Conservation (phyloP, 2,329 filamentous ascomycete genomes). For the Blumeriella jaapii region DNA sequence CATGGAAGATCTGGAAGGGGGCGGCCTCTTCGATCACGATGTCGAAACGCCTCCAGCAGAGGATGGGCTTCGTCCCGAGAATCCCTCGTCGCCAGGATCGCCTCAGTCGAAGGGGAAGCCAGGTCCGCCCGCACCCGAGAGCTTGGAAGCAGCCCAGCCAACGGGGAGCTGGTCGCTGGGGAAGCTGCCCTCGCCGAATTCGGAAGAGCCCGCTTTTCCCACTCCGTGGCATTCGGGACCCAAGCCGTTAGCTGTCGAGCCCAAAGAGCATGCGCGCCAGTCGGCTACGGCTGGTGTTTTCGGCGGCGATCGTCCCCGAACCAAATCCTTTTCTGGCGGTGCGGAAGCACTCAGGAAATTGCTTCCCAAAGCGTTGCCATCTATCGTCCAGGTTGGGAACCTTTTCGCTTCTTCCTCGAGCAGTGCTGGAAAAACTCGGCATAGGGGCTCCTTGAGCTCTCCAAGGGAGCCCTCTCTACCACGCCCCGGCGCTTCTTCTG, state of each 20-base stretch:
- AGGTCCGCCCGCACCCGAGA: background rate
- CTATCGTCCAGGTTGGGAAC: conserved; percentile 27
- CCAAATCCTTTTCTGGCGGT: conserved; percentile 42
- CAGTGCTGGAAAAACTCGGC: conserved; percentile 9
- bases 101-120: background rate
- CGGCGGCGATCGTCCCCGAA: conserved; percentile 27
- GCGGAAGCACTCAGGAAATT: conserved; percentile 46
- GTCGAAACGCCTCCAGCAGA: conserved; percentile 21
- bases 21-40: conserved; percentile 31
- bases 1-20: conserved; percentile 38
- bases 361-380: conserved; percentile 42
- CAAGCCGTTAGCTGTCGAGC: conserved; percentile 29
- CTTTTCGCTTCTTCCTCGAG: conserved; percentile 21
- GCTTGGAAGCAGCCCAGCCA: conserved; percentile 19
- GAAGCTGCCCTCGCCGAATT: conserved; percentile 23
- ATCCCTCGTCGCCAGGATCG: background rate
- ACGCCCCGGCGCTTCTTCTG: conserved; percentile 5
- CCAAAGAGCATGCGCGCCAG: conserved; percentile 23
- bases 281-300: conserved; percentile 37
- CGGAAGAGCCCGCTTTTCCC: conserved; percentile 15
- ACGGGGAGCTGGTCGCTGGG: conserved; percentile 15
- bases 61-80: background rate
- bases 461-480: conserved; percentile 3
- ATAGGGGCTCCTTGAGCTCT: conserved; percentile 5
- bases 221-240: conserved; percentile 34